A percentile compares a stretch with the other conserved stretches of the same genome.
phyloP scores from a whole-genome alignment of 2,329 filamentous ascomycete species.

The Arthroderma uncinatum region DNA sequence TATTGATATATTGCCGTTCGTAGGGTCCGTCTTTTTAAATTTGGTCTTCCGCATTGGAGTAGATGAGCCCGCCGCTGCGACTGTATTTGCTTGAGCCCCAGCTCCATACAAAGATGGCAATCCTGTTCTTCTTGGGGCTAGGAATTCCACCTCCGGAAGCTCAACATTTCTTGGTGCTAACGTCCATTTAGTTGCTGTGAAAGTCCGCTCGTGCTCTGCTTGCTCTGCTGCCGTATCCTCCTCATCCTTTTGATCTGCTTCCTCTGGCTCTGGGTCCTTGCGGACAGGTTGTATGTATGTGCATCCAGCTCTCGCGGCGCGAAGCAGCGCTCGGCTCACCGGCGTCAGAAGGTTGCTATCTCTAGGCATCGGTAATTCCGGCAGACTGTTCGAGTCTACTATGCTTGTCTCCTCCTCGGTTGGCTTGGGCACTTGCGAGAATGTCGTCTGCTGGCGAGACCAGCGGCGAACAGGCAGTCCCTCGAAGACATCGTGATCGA shows the following conservation, averaged over 20 bases:
- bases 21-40: slow-evolving; percentile 64
- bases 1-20: slow-evolving; percentile 65
- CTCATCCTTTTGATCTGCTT: slow-evolving; percentile 26
- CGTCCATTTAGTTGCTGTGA: slow-evolving; percentile 48
- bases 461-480: slow-evolving; percentile 86
- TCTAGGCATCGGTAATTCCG: slow-evolving; percentile 78
- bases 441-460: slow-evolving; percentile 58
- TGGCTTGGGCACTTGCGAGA: slow-evolving; percentile 54
- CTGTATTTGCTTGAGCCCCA: slow-evolving; percentile 14
- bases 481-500: slow-evolving; percentile 56
- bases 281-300: slow-evolving; percentile 60
- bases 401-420: slow-evolving; percentile 41
- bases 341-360: slow-evolving; percentile 67
- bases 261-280: slow-evolving; percentile 27
- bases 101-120: slow-evolving; percentile 43
- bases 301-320: slow-evolving; percentile 65
- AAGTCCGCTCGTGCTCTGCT: slow-evolving; percentile 36
- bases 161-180: slow-evolving; percentile 47
- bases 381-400: slow-evolving; percentile 34
- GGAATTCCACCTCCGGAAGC: slow-evolving; percentile 49
- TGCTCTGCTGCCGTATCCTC: slow-evolving; percentile 22
- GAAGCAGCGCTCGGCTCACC: slow-evolving; percentile 71
- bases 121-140: slow-evolving; percentile 51
- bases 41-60: slow-evolving; percentile 63
- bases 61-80: slow-evolving; percentile 23